phyloP scores from a whole-genome alignment of 2,329 filamentous ascomycete genomes.

The Stagonosporopsis chrysanthemi region DNA sequence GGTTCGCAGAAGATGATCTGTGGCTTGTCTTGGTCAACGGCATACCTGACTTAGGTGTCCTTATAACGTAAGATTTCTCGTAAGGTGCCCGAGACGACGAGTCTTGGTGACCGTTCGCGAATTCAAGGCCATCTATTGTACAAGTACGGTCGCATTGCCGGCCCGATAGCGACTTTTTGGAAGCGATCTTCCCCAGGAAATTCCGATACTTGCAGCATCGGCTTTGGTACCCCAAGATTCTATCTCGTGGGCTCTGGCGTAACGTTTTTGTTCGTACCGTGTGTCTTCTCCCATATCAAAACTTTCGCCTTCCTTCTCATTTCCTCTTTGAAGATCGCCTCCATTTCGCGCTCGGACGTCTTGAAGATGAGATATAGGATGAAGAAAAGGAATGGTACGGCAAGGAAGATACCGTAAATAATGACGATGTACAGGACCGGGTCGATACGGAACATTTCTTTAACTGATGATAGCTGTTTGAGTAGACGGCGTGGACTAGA shows the following conservation, averaged over 20 bases:
- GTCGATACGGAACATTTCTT: neutral
- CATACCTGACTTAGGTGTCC: neutral
- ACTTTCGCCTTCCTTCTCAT: neutral
- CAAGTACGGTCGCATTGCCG: conserved; percentile 2
- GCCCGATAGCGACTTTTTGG: conserved; percentile 2
- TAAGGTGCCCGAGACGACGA: neutral
- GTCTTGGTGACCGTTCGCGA: neutral
- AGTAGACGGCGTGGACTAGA: neutral
- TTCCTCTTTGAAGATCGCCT: neutral
- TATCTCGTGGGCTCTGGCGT: neutral
- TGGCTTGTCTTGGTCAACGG: neutral
- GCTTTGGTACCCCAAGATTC: too few species aligned
- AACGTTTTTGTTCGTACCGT: neutral
- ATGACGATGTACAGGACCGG: neutral
- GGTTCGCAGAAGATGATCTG: neutral
- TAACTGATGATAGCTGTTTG: neutral
- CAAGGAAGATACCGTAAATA: neutral
- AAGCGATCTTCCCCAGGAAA: neutral
- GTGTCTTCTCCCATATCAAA: neutral
- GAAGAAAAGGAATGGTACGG: neutral
- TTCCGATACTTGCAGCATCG: neutral
- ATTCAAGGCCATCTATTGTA: neutral
- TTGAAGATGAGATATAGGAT: conserved; percentile 4
- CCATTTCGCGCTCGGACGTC: neutral
- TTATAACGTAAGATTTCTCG: neutral